Base-by-base conservation (phyloP, 2,329 filamentous ascomycete genomes). In the Phaeomoniella chlamydospora region DNA sequence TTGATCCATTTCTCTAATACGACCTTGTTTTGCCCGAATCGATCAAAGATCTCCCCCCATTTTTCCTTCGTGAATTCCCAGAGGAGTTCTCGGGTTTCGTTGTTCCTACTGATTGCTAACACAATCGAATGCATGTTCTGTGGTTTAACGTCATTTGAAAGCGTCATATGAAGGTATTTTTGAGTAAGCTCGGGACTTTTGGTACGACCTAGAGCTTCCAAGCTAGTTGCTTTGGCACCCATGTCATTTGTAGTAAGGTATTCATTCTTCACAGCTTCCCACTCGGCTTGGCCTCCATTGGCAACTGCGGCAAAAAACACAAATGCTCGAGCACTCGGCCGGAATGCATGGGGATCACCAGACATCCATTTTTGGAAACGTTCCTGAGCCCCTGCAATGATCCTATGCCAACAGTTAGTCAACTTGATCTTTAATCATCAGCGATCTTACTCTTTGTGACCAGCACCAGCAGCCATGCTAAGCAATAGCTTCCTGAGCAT, bases 1-100 rank as follows among this genome's bases (percentile, higher is more conserved):
- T 82, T 77, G 48, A 98, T 63, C 60, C 93, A 94, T 33, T 88
- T 77, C 60, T 98, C 88, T 12, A 94, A 67, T 3, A 94, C 74
- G 18, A 94, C 80, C 43, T 85, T 81, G 61, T 94, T 94, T 30
- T 68, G 67, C 54, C 72, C 76, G 37, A 96, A 68, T 56, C 80
- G 80, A 41, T 73, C 62, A 36, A 77, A 70, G 31, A 93, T 71
- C 5, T 42, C 38, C 22, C 70, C 65, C 82, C 88, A 98, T 61
- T 94, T 79, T 31, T 72, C 67, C 60, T 87, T 84, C 51, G 94
- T 72, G 58, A 81, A 94, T 36, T 78, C 65, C 90, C 90, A 98
- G 39, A 92, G 72, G 31, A 78, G 64, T 31, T 68, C 61, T n/a
- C 87, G 79, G 3, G 76, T 79, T 41, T 74, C 69, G 5, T 75